A percentile compares a stretch with the other conserved stretches of the same genome.
Evolutionary conservation across 2,329 filamentous ascomycete species (phyloP).

Genomic region (Polytolypa hystricis): DNA sequence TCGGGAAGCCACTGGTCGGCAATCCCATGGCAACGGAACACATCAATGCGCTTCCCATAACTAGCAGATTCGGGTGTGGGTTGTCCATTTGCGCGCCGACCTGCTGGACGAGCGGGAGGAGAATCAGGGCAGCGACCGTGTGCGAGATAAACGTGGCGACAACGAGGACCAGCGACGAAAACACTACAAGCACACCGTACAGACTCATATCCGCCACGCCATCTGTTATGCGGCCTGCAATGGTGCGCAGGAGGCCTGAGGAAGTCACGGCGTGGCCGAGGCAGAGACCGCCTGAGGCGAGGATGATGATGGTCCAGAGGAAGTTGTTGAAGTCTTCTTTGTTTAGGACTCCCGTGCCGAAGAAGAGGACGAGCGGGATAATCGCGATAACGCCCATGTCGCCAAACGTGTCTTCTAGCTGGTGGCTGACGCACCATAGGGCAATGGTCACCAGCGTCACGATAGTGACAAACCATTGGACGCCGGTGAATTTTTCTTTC

Average conservation of each 20-base stretch:
- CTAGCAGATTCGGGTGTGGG: slow-evolving; percentile 84
- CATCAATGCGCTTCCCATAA: slow-evolving; percentile 94
- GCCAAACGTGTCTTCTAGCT: slow-evolving; percentile 76
- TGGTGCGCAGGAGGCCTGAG: slow-evolving; percentile 80
- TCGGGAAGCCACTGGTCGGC: slow-evolving; percentile 92
- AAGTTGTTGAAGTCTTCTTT: slow-evolving; percentile 99
- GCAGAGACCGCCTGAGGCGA: slow-evolving; percentile 83
- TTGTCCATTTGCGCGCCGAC: slow-evolving; percentile 77
- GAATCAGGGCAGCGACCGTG: slow-evolving; percentile 90
- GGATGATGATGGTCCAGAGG: slow-evolving; percentile 98
- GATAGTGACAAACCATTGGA: slow-evolving; percentile 85
- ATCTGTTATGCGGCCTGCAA: slow-evolving; percentile 65
- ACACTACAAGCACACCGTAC: slow-evolving; percentile 78
- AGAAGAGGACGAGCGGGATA: slow-evolving; percentile 90
- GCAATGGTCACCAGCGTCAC: slow-evolving; percentile 76
- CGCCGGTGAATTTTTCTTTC: slow-evolving; percentile 73
- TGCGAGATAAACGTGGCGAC: slow-evolving; percentile 97
- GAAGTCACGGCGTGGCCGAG: slow-evolving; percentile 91
- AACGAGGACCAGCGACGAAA: slow-evolving; percentile 71
- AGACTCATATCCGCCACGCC: slow-evolving; percentile 67
- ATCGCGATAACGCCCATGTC: slow-evolving; percentile 99
- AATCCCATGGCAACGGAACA: slow-evolving; percentile 95
- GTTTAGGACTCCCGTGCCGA: slow-evolving; percentile 87
- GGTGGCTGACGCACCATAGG: slow-evolving; percentile 87
- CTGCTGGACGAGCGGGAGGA: slow-evolving; percentile 77